Evolutionary conservation across 2,329 filamentous ascomycete genomes (phyloP).

Genomic region (Phaeosphaeriaceae sp.): DNA sequence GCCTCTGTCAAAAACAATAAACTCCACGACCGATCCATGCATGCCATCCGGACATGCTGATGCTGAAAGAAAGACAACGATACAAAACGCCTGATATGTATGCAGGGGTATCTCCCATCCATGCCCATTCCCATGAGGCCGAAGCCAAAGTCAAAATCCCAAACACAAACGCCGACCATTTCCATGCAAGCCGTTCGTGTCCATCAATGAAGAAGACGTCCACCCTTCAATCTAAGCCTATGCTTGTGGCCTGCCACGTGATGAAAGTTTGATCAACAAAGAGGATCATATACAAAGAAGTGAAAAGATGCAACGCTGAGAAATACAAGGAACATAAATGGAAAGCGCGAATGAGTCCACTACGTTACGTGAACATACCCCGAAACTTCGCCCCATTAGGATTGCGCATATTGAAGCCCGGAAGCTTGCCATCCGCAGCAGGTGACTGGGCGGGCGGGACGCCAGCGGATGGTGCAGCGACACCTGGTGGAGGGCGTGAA

Average conservation of each 20-base stretch:
- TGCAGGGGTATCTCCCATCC: slow-evolving; percentile 24
- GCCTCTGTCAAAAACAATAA: neutral
- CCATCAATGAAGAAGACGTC: neutral
- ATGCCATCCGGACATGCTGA: neutral
- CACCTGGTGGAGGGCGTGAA: slow-evolving; percentile 1
- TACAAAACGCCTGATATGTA: slow-evolving; percentile 9
- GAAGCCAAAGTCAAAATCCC: neutral
- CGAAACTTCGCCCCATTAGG: slow-evolving; percentile 36
- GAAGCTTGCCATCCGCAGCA: slow-evolving; percentile 9
- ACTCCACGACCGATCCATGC: neutral
- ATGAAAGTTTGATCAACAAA: neutral
- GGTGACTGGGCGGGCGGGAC: neutral
- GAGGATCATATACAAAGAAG: neutral
- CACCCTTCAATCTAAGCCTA: slow-evolving; percentile 1
- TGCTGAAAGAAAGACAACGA: slow-evolving; percentile 16
- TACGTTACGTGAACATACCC: slow-evolving; percentile 12
- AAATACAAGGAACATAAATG: neutral
- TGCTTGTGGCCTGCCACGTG: slow-evolving; percentile 9
- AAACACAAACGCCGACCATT: neutral
- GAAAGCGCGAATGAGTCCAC: neutral
- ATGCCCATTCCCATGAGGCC: neutral
- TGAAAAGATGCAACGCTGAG: neutral
- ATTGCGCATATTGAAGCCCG: slow-evolving; percentile 10
- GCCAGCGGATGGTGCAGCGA: neutral
- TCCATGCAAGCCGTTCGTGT: neutral